A percentile compares a stretch with the other conserved stretches of the same genome.
Evolutionary conservation across 2,329 filamentous ascomycete genomes (phyloP).

Genomic region (Aspergillus sp.): DNA sequence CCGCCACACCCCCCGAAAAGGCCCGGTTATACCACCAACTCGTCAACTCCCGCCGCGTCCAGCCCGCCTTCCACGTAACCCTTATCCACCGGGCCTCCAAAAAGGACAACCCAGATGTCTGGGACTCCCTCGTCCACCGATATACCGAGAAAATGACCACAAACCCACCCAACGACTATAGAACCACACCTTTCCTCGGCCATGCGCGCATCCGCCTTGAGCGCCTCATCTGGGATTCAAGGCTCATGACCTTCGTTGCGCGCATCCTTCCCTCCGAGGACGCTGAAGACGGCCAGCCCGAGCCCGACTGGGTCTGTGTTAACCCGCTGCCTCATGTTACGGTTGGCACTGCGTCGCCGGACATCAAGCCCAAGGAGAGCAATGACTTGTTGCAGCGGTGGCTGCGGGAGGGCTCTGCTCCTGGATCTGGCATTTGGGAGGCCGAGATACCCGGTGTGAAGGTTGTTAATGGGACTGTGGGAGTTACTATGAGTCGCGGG

Average conservation of each 20-base stretch:
- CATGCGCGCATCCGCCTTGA: constrained; percentile 55
- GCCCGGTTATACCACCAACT: constrained; percentile 75
- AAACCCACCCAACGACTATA: constrained; percentile 25
- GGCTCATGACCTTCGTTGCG: constrained; percentile 89
- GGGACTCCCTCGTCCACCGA: constrained; percentile 69
- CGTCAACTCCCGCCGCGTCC: constrained; percentile 70
- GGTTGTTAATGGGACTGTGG: constrained; percentile 57
- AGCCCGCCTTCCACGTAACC: constrained; percentile 89
- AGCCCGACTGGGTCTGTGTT: constrained; percentile 62
- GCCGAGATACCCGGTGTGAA: constrained; percentile 54
- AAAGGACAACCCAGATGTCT: constrained; percentile 65
- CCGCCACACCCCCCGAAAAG: constrained; percentile 50
- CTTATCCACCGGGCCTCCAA: constrained; percentile 76
- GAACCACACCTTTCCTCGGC: constrained; percentile 34
- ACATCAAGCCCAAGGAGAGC: constrained; percentile 90
- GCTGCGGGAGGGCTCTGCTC: constrained; percentile 60
- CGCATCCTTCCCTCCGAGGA: constrained; percentile 53
- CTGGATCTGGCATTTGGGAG: constrained; percentile 56
- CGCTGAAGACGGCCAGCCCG: constrained; percentile 41
- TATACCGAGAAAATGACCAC: constrained; percentile 45
- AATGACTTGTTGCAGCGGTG: constrained; percentile 79
- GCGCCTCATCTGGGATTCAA: constrained; percentile 75
- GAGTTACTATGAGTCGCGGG: constrained; percentile 46
- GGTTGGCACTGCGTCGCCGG: constrained; percentile 71
- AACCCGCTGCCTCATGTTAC: constrained; percentile 87